Evolutionary conservation across 768 basidiomycete species (phyloP), one percentile per base, ranked within the genome.

Genomic region (Albatrellus ellisii): DNA sequence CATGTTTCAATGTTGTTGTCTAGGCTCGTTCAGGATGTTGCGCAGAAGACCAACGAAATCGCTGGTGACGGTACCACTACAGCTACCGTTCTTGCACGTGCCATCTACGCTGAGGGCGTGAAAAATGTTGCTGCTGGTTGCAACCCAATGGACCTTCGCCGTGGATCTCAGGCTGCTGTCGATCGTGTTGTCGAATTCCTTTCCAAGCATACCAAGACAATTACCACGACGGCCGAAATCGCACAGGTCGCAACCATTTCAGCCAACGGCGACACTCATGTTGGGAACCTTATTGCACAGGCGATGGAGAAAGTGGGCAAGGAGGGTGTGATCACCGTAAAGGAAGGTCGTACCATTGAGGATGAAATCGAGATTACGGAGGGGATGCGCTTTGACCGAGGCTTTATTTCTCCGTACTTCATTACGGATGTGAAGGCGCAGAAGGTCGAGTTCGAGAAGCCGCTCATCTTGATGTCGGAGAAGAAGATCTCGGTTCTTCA

Each of bases 251-350:
- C 92, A n/a, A 97, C 92, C 52, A 54, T 53, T 15, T 69, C 63
- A 43, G 73, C 74, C 49, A 77, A 77, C 61, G 75, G 75, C 41
- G 94, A 98, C 64, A 70, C 62, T 1, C 91, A 97, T 57, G 72
- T 99, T 48, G 92, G 94, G 34, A 79, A 80, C 58, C 74, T 99
- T 56, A 98, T 97, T 61, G 92, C 94, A 4, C 88, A 89, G 57
- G 94, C 94, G 1, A 99, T 97, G 94, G 94, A 98, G 66, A 95
- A 95, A 63, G 94, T 98, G 46, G 94, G 94, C 59, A 95, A 94
- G 69, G 94, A 99, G 66, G 94, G 94, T 60, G 94, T 98, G 57
- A 98, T 99, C 69, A 98, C 94, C 38, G 92, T 99, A 61, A 99
- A 98, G 71, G 94, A 99, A 63, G 94, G 94, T 33, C 79, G 84